Evolutionary conservation across 306 rosid species (phyloP).

Genomic region (Medicago lupulina): DNA sequence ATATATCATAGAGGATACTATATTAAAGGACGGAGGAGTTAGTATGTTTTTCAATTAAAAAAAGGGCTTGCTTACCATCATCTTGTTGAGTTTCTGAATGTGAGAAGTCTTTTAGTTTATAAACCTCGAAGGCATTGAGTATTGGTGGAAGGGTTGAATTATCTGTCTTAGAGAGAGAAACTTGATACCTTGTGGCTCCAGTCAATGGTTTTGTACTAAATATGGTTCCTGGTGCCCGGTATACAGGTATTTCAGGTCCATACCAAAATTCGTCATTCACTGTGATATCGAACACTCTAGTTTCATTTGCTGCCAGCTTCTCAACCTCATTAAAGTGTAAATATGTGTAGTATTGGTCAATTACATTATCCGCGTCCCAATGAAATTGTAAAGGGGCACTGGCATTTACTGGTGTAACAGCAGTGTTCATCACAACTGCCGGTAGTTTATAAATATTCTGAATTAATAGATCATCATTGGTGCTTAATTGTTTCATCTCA

Average conservation of each 20-base stretch:
- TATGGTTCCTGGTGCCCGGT: too few species aligned
- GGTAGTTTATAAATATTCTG: background rate
- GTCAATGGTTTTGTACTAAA: background rate
- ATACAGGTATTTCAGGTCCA: too few species aligned
- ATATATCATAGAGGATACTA: too few species aligned
- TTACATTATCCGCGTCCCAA: background rate
- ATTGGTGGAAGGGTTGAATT: constrained; percentile 52
- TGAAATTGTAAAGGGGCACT: background rate
- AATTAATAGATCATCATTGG: background rate
- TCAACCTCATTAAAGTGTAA: constrained; percentile 49
- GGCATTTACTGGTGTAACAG: background rate
- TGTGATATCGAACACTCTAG: constrained; percentile 23
- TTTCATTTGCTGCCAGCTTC: constrained; percentile 28
- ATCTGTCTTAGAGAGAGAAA: background rate
- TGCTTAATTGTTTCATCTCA: background rate
- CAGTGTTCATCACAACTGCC: background rate
- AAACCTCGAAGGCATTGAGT: constrained; percentile 50
- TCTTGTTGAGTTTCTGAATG: background rate
- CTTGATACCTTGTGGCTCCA: background rate
- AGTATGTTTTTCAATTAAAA: too few species aligned
- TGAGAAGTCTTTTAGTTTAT: background rate
- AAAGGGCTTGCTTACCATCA: background rate
- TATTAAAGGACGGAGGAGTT: too few species aligned
- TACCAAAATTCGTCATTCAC: too few species aligned
- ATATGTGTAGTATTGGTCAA: constrained; percentile 22